Conservation (phyloP, 805 yeast species). For the Hermanozyma aechmeae region DNA sequence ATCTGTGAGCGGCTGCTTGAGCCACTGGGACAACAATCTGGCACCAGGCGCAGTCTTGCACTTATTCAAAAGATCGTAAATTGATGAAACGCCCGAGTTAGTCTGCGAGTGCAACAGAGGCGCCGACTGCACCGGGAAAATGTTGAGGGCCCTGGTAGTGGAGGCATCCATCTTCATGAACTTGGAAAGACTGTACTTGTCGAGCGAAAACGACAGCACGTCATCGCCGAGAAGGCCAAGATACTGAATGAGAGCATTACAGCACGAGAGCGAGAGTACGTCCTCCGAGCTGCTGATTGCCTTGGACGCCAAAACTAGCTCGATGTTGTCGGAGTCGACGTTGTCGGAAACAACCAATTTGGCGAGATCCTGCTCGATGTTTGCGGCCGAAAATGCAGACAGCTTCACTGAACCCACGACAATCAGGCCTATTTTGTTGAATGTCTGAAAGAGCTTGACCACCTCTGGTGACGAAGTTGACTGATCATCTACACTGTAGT, state of each 20-base stretch:
- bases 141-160: conserved; percentile 78
- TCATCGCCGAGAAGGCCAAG: conserved; percentile 51
- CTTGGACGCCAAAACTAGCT: conserved; percentile 43
- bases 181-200: conserved; percentile 62
- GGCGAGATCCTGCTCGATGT: conserved; percentile 70
- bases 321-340: conserved; percentile 19
- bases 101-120: conserved; percentile 2
- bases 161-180: conserved; percentile 88
- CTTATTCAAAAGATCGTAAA: conserved; percentile 77
- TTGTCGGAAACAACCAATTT: conserved; percentile 43
- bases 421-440: conserved; percentile 67
- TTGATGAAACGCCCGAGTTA: conserved; percentile 32
- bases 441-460: conserved; percentile 56
- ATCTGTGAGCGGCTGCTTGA: conserved; percentile 86
- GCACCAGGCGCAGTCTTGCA: conserved; percentile 90
- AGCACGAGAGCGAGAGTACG: conserved; percentile 47
- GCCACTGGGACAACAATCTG: conserved; percentile 83
- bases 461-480: conserved; percentile 39
- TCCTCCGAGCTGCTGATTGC: conserved; percentile 38
- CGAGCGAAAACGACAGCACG: conserved; percentile 46
- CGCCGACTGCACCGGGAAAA: conserved; percentile 47
- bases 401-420: conserved; percentile 54
- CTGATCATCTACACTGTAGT: conserved; percentile 25
- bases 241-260: conserved; percentile 62
- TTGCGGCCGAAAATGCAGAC: conserved; percentile 51